Evolutionary conservation across 768 basidiomycete genomes (phyloP).

Genomic region (Albatrellus ellisii): DNA sequence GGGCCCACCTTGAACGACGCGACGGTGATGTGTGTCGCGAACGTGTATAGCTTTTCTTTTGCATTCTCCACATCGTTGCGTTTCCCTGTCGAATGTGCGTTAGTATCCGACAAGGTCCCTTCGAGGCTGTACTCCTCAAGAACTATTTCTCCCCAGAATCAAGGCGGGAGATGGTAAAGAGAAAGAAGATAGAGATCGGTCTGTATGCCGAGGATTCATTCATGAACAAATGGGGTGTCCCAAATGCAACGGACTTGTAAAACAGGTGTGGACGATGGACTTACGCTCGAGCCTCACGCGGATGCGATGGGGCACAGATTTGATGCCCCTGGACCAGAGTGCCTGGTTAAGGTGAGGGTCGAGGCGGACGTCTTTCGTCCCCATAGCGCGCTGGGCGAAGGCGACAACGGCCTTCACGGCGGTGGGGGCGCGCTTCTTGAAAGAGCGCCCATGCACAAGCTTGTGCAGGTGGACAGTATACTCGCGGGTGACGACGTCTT

Average conservation of each 20-base stretch:
- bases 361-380: constrained; percentile 84
- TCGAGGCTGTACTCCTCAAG: too few relatives aligned
- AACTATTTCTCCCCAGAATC: too few relatives aligned
- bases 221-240: neutral
- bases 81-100: constrained; percentile 45
- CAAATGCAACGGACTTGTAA: neutral
- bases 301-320: constrained; percentile 84
- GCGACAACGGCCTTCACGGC: constrained; percentile 89
- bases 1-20: constrained; percentile 68
- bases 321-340: constrained; percentile 88
- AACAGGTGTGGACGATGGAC: too few relatives aligned
- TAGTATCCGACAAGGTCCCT: neutral
- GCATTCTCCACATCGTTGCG: constrained; percentile 99
- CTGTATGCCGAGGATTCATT: neutral
- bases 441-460: constrained; percentile 79
- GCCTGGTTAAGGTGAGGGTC: constrained; percentile 97
- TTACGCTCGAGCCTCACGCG: constrained; percentile 88
- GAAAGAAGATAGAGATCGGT: neutral
- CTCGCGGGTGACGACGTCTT: constrained; percentile 96
- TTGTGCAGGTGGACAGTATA: constrained; percentile 99
- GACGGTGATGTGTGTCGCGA: constrained; percentile 73
- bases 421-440: constrained; percentile 96
- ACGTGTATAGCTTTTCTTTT: constrained; percentile 94
- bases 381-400: constrained; percentile 93
- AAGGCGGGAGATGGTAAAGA: neutral